Base-by-base conservation (phyloP, 2,329 filamentous ascomycete species). In the Pseudocercospora macadamiae region DNA sequence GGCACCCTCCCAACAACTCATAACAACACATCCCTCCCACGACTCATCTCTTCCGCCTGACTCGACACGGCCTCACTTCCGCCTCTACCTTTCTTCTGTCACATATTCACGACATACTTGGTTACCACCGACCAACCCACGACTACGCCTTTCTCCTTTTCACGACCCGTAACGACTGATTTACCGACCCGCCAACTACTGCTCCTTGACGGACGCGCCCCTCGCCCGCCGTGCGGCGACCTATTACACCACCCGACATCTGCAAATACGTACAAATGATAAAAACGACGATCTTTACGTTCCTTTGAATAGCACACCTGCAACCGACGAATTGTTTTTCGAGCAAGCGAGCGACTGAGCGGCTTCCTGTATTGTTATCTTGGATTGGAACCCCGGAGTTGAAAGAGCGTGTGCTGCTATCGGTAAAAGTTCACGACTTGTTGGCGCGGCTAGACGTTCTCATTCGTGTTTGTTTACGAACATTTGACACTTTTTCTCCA, bases 221-320 rank as follows among this genome's bases (percentile, higher is more conserved):
- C 28, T 59, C 55, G 48, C 34, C 59, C 28, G 57, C 61, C 42
- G 45, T 51, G 51, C 34, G 51, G 51, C 62, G 51, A 57, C 47
- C 52, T 42, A 49, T 47, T 49, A 47, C 55, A 58, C 54, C 51
- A 47, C 48, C n/a, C 47, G 19, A 32, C 32, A 60, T 57, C 49
- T 64, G 36, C 61, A 47, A 57, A 57, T 48, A 61, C 61, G 57
- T 57, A 64, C 61, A 65, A 64, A 69, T 68, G 66, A 68, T 61
- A 64, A 60, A 64, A 58, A 54, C 64, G 51, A 67, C 67, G 62
- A 65, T 66, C 65, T 56, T 55, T 66, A 63, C 69, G 68, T 70
- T 67, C 65, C 70, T 69, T 70, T 69, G 63, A 68, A 57, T 57
- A 55, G 42, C 30, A 36, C 54, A 48, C 51, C 55, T 56, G 57